Base-by-base conservation (phyloP, 2,329 filamentous ascomycete species). In the Neurospora crassa region DNA sequence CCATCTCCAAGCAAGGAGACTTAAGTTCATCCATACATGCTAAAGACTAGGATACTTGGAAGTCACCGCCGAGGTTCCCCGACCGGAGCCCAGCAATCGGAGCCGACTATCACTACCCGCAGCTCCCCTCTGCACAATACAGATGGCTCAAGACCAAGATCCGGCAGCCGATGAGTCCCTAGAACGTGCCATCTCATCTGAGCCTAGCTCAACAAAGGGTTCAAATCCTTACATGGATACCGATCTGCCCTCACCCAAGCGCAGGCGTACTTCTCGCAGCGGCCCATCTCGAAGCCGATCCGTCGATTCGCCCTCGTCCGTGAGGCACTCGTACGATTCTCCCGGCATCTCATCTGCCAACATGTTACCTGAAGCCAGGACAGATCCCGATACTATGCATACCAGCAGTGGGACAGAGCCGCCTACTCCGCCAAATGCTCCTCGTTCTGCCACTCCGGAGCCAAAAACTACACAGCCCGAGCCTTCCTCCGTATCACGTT, bases 201-300 rank as follows among this genome's bases (percentile, higher is more conserved):
- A 91, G 82, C 86, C 87, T 79, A 85, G 84, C 79, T 87, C 88
- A 77, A 88, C 86, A 75, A 63, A 63, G 53, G 86, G 89, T 74
- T 87, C 87, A 69, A 90, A 90, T 74, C 89, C 89, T 53, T 90
- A 90, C 78, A 84, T 89, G 81, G 87, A 89, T 80, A 82, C 80
- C 78, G 85, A 88, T 74, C 77, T 80, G 67, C 83, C 84, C 59
- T 84, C 88, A 71, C 84, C 88, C 74, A 91, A 91, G 79, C 87
- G 89, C 69, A 88, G 87, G 74, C 86, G 88, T 75, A 89, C 88
- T 40, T 90, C 88, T 16, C 80, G 84, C 69, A 85, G 85, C 71
- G 84, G 82, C 68, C 76, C 72, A 71, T 89, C 88, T 37, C 83
- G 85, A 72, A 86, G 85, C 76, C 81, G 81, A 72, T 89, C 88